Evolutionary conservation across 257 asterid genomes (phyloP).

Genomic region (Solanum bukasovii): DNA sequence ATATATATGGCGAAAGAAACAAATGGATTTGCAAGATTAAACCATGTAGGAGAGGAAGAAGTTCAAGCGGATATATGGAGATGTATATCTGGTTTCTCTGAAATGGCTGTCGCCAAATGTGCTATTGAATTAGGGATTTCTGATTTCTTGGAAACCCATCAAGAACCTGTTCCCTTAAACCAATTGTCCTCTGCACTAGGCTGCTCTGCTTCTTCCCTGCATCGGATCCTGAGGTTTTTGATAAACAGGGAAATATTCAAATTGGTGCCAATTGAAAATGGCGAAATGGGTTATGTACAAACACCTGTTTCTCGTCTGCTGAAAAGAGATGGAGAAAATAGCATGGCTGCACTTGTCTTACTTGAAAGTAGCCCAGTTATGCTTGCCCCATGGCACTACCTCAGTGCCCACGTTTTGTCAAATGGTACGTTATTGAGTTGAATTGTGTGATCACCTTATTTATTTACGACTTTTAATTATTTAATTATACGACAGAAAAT

Average conservation of each 20-base stretch:
- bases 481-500: not conserved
- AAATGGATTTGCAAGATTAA: not conserved
- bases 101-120: slow-evolving; percentile 52
- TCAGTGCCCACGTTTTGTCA: slow-evolving; percentile 14
- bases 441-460: slow-evolving; percentile 15
- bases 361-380: slow-evolving; percentile 45
- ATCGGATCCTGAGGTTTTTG: slow-evolving; percentile 58
- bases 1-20: not conserved
- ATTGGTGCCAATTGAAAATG: not conserved
- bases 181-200: slow-evolving; percentile 33
- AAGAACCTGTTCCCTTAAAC: slow-evolving; percentile 27
- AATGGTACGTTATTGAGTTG: slow-evolving; percentile 2
- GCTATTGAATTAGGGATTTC: slow-evolving; percentile 62
- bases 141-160: slow-evolving; percentile 40
- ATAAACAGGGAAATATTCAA: slow-evolving; percentile 39
- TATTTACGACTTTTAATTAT: not conserved
- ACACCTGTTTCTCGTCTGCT: slow-evolving; percentile 50
- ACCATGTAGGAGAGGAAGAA: not conserved
- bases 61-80: slow-evolving; percentile 34
- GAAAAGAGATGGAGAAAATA: slow-evolving; percentile 18
- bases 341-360: slow-evolving; percentile 36
- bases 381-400: slow-evolving; percentile 58
- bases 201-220: slow-evolving; percentile 36
- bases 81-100: slow-evolving; percentile 43
- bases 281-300: slow-evolving; percentile 25